A percentile compares a stretch with the other conserved stretches of the same genome.
phyloP scores from a whole-genome alignment of 1,284 basidiomycete species.

The Cutaneotrichosporon spelunceum region DNA sequence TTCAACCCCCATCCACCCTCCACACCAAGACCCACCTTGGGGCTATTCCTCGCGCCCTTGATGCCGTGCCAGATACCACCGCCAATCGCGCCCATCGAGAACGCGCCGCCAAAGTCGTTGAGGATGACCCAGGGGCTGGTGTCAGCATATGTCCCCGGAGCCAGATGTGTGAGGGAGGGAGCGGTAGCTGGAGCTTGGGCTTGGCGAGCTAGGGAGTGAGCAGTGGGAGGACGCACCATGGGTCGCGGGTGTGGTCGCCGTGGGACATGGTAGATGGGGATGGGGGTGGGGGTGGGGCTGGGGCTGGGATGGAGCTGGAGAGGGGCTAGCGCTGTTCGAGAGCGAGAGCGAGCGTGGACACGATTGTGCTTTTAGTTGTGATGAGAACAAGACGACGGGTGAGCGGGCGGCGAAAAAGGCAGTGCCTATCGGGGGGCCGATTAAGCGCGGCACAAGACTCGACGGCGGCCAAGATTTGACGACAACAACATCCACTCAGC shows the following conservation, averaged over 20 bases:
- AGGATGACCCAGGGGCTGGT: slow-evolving; percentile 96
- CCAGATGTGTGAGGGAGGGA: no score
- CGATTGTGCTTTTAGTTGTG: not conserved
- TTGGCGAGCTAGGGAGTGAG: not conserved
- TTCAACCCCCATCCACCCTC: not conserved
- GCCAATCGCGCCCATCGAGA: slow-evolving; percentile 53
- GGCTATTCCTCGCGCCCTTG: slow-evolving; percentile 96
- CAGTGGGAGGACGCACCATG: slow-evolving; percentile 61
- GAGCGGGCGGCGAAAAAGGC: slow-evolving; percentile 15
- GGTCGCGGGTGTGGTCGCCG: slow-evolving; percentile 89
- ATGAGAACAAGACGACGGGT: not conserved
- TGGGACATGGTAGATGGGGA: slow-evolving; percentile 56
- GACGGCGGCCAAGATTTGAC: no score
- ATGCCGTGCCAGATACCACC: slow-evolving; percentile 98
- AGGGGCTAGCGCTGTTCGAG: no score
- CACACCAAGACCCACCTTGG: slow-evolving; percentile 62
- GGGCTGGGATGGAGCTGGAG: not conserved
- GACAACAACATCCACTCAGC: not conserved
- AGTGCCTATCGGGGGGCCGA: not conserved
- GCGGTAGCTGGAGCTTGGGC: no score
- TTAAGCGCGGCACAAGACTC: not conserved
- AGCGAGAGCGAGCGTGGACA: no score
- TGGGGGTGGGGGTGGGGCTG: slow-evolving; percentile 5
- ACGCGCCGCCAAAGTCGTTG: slow-evolving; percentile 96
- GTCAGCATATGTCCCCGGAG: not conserved